Conservation (phyloP, 306 rosid species). For the Quercus dentata region DNA sequence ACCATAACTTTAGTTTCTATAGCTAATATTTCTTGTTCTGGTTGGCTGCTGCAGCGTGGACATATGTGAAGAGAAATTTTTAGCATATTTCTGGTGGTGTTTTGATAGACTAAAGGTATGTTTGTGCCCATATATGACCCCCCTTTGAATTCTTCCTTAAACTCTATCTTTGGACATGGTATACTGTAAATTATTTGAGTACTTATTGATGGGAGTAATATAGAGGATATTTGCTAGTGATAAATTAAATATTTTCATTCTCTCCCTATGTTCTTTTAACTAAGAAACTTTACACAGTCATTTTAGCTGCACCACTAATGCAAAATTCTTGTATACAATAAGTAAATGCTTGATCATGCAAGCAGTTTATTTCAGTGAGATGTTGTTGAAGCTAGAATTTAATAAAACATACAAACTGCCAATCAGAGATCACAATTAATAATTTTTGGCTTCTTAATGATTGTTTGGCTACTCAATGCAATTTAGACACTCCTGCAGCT, state of each 20-base stretch:
- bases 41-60: slow-evolving; percentile 55
- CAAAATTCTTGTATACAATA: too few species aligned
- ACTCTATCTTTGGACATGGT: neutral
- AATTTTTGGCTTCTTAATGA: neutral
- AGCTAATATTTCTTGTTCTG: slow-evolving; percentile 11
- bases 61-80: slow-evolving; percentile 65
- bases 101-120: slow-evolving; percentile 68
- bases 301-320: too few species aligned
- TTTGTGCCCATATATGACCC: neutral
- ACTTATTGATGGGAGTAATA: neutral
- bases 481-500: neutral
- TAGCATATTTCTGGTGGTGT: slow-evolving; percentile 97
- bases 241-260: neutral
- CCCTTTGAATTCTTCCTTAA: neutral
- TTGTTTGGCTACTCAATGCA: neutral
- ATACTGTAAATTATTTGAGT: neutral
- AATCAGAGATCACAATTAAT: too few species aligned
- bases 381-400: too few species aligned
- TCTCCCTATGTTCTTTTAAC: too few species aligned
- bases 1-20: neutral
- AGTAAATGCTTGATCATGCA: too few species aligned
- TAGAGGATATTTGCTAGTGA: neutral
- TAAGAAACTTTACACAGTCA: too few species aligned
- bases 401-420: too few species aligned
- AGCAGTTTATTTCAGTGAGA: too few species aligned